Evolutionary conservation across 1,139 yeast species (phyloP), one percentile per base, ranked within the genome.

Genomic region (Spathaspora jeffriesii): DNA sequence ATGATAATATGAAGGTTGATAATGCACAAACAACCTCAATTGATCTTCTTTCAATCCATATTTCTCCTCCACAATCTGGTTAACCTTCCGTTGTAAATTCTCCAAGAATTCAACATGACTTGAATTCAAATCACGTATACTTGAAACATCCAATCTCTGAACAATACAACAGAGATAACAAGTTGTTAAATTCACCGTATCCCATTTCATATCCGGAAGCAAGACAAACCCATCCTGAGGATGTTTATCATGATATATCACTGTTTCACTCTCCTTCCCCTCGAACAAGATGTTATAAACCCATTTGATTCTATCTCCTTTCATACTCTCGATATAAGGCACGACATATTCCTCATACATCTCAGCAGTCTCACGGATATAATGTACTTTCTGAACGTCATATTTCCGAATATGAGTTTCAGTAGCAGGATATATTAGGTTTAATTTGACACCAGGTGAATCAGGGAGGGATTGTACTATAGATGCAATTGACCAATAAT

Each of bases 1-100:
- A 61, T 93, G 98, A 61, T 93, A 93, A 63, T 93, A 93, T 0
- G 97, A 88, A 0, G 99, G 99, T 53, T 92, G 98, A 64, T 93
- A 91, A 63, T 91, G 98, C 45, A 91, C 76, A 61, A 86, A 92
- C 1, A 90, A 64, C 51, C 96, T 78, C 55, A 92, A 64, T 54
- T 84, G 79, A 57, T 83, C 83, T 1, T 60, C 55, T 1, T 42
- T 52, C 4, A 74, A 43, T 0, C 56, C 60, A 42, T 79, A 70
- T 27, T 73, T 73, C 36, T 71, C 70, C 1, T 79, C 64, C 1
- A 89, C 78, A 5, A 79, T 77, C 1, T 60, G 54, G 45, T 69
- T 64, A 17, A 90, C 75, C 25, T 71, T 74, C 5, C 60, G 53
- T 46, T 71, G 68, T 15, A 92, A 57, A 3, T 58, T 52, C 44